Evolutionary conservation across 2,329 filamentous ascomycete species (phyloP).

Genomic region (Ophiocordyceps australis): DNA sequence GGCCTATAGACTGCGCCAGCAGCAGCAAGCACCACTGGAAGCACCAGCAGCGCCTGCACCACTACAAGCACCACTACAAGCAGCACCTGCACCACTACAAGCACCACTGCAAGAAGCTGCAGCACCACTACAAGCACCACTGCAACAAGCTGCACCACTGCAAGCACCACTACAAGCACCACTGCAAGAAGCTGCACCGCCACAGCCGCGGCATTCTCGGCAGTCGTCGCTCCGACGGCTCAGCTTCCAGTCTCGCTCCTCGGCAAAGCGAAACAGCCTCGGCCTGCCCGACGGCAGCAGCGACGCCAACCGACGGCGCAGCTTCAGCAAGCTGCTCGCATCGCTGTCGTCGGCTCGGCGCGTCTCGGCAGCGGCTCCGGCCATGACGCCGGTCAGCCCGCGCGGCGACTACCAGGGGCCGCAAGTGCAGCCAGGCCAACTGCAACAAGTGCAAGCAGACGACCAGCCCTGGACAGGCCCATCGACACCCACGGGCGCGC

Average conservation of each 20-base stretch:
- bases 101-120: too few relatives aligned
- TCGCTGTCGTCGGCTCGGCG: slow-evolving; percentile 3
- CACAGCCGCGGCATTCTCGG: too few relatives aligned
- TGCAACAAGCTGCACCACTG: slow-evolving; percentile 1
- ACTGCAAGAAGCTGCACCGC: too few relatives aligned
- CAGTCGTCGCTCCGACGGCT: too few relatives aligned
- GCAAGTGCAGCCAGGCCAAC: background rate
- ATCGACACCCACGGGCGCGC: slow-evolving; percentile 6
- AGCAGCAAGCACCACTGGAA: too few relatives aligned
- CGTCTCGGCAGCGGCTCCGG: background rate
- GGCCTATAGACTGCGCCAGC: slow-evolving; percentile 6
- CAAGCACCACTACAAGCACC: slow-evolving; percentile 1
- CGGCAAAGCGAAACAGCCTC: too few relatives aligned
- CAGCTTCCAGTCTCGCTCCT: too few relatives aligned
- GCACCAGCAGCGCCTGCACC: too few relatives aligned
- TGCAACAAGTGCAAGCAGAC: slow-evolving; percentile 2
- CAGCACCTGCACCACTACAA: too few relatives aligned
- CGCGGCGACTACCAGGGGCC: background rate
- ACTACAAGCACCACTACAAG: too few relatives aligned
- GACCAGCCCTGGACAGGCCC: slow-evolving; percentile 2
- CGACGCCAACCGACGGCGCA: slow-evolving; percentile 1
- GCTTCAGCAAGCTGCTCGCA: slow-evolving; percentile 4
- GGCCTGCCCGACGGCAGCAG: too few relatives aligned
- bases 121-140: background rate
- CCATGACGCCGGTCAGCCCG: background rate